phyloP scores from a whole-genome alignment of 2,329 filamentous ascomycete species.

The Tympanopsis confertula region DNA sequence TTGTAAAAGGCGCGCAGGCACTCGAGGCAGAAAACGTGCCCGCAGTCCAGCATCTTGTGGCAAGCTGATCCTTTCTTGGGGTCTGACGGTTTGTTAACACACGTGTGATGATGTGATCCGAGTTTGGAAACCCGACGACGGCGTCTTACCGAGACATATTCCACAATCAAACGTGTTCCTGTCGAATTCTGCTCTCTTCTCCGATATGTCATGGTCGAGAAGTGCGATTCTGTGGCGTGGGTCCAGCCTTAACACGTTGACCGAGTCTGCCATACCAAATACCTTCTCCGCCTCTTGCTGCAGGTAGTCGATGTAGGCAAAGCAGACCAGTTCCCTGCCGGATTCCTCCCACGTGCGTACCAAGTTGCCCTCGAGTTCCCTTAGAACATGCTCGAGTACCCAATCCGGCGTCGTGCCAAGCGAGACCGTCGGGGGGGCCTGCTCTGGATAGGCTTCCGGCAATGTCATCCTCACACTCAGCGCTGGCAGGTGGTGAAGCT shows the following conservation, averaged over 20 bases:
- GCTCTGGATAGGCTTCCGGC: conserved; percentile 44
- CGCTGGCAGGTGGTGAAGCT: conserved; percentile 45
- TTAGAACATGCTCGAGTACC: conserved; percentile 36
- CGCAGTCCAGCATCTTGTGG: conserved; percentile 71
- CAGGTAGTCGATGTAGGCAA: conserved; percentile 51
- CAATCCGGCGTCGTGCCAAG: conserved; percentile 45
- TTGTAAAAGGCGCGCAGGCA: conserved; percentile 88
- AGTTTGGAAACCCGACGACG: conserved; percentile 3
- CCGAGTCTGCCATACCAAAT: conserved; percentile 41
- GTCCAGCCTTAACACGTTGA: conserved; percentile 37
- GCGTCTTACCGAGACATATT: conserved; percentile 56
- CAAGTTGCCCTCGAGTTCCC: conserved; percentile 36
- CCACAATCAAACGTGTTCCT: conserved; percentile 78
- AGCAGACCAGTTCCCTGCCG: conserved; percentile 46
- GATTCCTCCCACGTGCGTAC: conserved; percentile 48
- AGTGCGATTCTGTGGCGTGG: conserved; percentile 56
- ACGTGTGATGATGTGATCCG: not conserved
- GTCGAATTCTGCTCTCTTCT: conserved; percentile 66
- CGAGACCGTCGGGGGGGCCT: conserved; percentile 33
- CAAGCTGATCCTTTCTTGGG: conserved; percentile 79
- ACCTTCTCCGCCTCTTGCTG: conserved; percentile 45
- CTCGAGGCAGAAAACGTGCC: conserved; percentile 80
- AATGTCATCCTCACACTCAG: conserved; percentile 39
- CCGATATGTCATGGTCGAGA: conserved; percentile 66
- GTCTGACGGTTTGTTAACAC: conserved; percentile 34